Conservation (phyloP, 805 yeast species). For the Candida nitratophila region DNA sequence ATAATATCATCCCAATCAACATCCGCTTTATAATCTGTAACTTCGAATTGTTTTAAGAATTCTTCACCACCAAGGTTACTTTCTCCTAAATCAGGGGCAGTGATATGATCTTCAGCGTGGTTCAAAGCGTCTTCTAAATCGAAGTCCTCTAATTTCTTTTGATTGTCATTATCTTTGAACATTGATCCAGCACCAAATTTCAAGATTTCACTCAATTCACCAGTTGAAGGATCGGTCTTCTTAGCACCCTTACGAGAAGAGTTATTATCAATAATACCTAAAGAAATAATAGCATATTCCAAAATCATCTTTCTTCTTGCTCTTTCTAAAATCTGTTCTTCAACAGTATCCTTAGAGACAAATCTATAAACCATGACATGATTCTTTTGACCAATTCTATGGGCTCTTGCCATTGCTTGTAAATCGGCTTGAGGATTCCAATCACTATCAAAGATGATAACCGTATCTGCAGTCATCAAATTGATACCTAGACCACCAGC, state of each 20-base stretch:
- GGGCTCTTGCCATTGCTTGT: conserved; percentile 99
- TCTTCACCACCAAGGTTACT: conserved; percentile 98
- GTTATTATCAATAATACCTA: conserved; percentile 81
- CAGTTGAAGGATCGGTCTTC: conserved; percentile 69
- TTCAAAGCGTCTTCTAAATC: conserved; percentile 92
- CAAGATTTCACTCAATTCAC: conserved; percentile 85
- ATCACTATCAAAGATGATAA: conserved; percentile 93
- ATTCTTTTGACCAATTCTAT: conserved; percentile 97
- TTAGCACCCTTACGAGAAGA: conserved; percentile 30
- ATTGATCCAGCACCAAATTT: conserved; percentile 98
- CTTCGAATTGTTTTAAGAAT: conserved; percentile 93
- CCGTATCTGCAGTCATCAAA: conserved; percentile 98
- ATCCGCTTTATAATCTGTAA: conserved; percentile 96
- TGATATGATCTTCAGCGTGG: conserved; percentile 95
- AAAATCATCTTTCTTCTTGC: conserved; percentile 97
- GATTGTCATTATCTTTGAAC: conserved; percentile 93
- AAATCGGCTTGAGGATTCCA: conserved; percentile 99
- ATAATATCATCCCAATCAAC: conserved; percentile 99
- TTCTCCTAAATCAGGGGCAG: conserved; percentile 94
- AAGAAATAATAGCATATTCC: conserved; percentile 93
- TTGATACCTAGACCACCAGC: conserved; percentile 99
- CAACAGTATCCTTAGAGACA: conserved; percentile 97
- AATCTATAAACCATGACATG: conserved; percentile 96
- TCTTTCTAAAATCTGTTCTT: conserved; percentile 93
- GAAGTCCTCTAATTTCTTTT: conserved; percentile 89